These are phyloP conservation scores for Lachancea dasiensis DNA, from an alignment of 805 yeast species.

Conservation along the genomic window DNA sequence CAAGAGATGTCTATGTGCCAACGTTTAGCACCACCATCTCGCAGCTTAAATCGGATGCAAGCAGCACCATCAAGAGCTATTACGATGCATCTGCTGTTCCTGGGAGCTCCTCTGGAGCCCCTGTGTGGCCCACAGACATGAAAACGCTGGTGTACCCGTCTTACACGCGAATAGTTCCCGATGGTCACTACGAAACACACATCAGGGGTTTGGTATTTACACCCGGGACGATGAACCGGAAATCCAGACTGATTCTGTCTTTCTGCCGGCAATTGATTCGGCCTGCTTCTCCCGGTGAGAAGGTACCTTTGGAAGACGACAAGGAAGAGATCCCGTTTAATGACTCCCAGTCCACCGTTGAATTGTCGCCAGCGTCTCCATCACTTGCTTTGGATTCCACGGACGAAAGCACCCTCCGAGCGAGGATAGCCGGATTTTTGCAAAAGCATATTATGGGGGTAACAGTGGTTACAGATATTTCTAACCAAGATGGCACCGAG, in stretches of 20 bases:
- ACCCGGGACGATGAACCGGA: slow-evolving; percentile 66
- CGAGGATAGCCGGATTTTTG: slow-evolving; percentile 64
- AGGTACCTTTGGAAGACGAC: slow-evolving; percentile 27
- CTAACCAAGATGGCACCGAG: slow-evolving; percentile 28
- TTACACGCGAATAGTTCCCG: slow-evolving; percentile 38
- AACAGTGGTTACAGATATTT: slow-evolving; percentile 50
- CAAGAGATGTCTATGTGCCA: slow-evolving; percentile 55
- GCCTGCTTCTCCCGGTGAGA: slow-evolving; percentile 26
- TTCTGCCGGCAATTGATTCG: slow-evolving; percentile 51
- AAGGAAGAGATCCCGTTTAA: slow-evolving; percentile 28
- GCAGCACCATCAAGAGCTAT: slow-evolving; percentile 15
- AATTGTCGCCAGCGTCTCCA: slow-evolving; percentile 20
- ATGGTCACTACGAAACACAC: slow-evolving; percentile 44
- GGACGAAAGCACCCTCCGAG: slow-evolving; percentile 41
- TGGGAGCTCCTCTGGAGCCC: slow-evolving; percentile 6
- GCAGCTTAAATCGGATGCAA: slow-evolving; percentile 44
- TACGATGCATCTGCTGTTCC: slow-evolving; percentile 7
- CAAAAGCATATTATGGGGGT: slow-evolving; percentile 59
- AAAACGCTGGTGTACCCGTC: slow-evolving; percentile 56
- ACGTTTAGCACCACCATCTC: slow-evolving; percentile 42
- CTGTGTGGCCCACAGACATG: slow-evolving; percentile 47
- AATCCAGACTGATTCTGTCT: slow-evolving; percentile 61
- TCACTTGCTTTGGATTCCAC: slow-evolving; percentile 7
- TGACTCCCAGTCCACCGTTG: slow-evolving; percentile 16
- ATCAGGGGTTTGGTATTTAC: slow-evolving; percentile 67